phyloP scores from a whole-genome alignment of 2,329 filamentous ascomycete genomes.

The Fusarium beomiforme region DNA sequence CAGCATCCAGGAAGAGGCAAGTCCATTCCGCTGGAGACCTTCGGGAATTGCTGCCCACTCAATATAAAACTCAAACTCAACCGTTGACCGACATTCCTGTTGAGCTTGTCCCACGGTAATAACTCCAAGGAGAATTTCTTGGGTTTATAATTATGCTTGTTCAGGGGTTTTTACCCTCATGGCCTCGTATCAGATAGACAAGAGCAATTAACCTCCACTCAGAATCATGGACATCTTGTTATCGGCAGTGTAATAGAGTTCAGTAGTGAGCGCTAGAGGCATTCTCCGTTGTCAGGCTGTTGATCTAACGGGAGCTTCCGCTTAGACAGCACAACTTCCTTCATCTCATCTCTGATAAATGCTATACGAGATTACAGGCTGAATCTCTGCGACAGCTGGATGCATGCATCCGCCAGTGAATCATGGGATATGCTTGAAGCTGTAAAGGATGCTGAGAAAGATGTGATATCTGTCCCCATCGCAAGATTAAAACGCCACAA shows the following conservation, averaged over 20 bases:
- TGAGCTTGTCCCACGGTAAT: background rate
- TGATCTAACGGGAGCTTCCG: slow-evolving; percentile 34
- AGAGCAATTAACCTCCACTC: slow-evolving; percentile 2
- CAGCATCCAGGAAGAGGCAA: slow-evolving; percentile 11
- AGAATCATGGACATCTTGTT: background rate
- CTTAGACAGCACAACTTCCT: background rate
- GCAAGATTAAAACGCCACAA: background rate
- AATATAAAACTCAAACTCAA: slow-evolving; percentile 23
- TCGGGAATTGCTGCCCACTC: slow-evolving; percentile 18
- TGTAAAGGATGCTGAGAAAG: background rate
- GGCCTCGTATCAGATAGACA: slow-evolving; percentile 9
- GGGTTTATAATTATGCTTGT: background rate
- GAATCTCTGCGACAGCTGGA: background rate
- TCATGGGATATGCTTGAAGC: background rate
- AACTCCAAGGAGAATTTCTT: background rate
- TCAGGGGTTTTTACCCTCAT: slow-evolving; percentile 16
- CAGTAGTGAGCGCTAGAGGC: slow-evolving; percentile 17
- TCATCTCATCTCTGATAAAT: background rate
- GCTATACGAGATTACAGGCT: background rate
- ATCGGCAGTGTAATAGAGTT: slow-evolving; percentile 29
- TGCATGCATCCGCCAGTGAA: background rate
- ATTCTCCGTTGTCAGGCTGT: slow-evolving; percentile 5
- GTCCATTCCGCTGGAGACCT: slow-evolving; percentile 6
- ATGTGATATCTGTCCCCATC: background rate
- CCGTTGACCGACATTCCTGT: slow-evolving; percentile 28